phyloP scores from a whole-genome alignment of 2,329 filamentous ascomycete genomes.

The Thelonectria discophora region DNA sequence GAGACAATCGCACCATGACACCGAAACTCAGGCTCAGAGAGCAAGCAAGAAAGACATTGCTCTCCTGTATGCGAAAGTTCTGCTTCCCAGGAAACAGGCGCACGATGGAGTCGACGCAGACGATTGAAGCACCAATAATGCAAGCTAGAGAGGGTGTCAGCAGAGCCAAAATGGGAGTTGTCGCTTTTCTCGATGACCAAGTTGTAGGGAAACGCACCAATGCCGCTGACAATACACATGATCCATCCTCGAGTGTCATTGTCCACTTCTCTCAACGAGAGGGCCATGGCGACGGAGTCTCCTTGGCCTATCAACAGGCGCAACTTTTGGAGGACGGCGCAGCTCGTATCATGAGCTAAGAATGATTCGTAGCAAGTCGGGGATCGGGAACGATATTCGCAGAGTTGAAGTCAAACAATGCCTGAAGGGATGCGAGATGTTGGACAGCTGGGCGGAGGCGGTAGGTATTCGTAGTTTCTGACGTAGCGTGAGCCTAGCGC shows the following conservation, averaged over 20 bases:
- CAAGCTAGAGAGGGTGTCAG: slow-evolving; percentile 55
- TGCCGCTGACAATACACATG: slow-evolving; percentile 84
- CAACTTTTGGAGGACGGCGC: neutral
- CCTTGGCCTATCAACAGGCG: slow-evolving; percentile 18
- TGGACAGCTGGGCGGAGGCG: slow-evolving; percentile 21
- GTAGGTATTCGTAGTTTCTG: slow-evolving; percentile 28
- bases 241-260: slow-evolving; percentile 96
- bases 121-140: slow-evolving; percentile 80
- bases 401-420: neutral
- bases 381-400: neutral
- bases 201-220: slow-evolving; percentile 57
- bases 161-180: slow-evolving; percentile 16
- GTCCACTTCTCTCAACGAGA: slow-evolving; percentile 55
- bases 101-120: slow-evolving; percentile 84
- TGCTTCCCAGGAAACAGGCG: slow-evolving; percentile 76
- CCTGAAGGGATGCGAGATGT: neutral
- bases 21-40: slow-evolving; percentile 94
- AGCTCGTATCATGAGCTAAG: slow-evolving; percentile 9
- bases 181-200: neutral
- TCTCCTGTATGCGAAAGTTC: slow-evolving; percentile 88
- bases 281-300: slow-evolving; percentile 49
- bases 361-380: neutral
- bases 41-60: slow-evolving; percentile 84
- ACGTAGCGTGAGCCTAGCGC: slow-evolving; percentile 34
- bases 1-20: slow-evolving; percentile 77